phyloP scores from a whole-genome alignment of 2,329 filamentous ascomycete genomes.

The Botrytis aclada region DNA sequence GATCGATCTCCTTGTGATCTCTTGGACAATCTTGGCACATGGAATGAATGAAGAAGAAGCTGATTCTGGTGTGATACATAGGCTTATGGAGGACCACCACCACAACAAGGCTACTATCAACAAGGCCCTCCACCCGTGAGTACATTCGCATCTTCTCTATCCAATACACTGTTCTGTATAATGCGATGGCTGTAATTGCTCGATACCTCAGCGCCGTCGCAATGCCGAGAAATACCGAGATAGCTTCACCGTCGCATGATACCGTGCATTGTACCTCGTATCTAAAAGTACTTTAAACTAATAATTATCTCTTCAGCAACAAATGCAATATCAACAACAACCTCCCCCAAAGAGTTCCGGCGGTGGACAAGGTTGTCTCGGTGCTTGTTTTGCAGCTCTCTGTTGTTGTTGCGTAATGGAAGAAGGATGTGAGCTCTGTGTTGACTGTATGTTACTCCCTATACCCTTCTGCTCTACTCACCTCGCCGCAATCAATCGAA shows the following conservation, averaged over 20 bases:
- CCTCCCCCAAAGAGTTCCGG: slow-evolving; percentile 39
- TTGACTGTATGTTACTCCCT: slow-evolving; percentile 41
- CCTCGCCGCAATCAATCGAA: not conserved
- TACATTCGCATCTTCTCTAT: not conserved
- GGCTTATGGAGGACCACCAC: slow-evolving; percentile 24
- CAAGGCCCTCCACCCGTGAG: slow-evolving; percentile 22
- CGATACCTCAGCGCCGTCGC: not conserved
- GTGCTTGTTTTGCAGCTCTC: slow-evolving; percentile 46
- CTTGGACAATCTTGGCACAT: slow-evolving; percentile 15
- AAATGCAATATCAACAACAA: slow-evolving; percentile 47
- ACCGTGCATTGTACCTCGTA: not conserved
- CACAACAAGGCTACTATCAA: slow-evolving; percentile 26
- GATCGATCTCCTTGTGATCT: slow-evolving; percentile 4
- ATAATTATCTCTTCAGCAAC: slow-evolving; percentile 37
- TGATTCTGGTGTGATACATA: slow-evolving; percentile 16
- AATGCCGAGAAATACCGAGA: not conserved
- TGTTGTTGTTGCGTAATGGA: slow-evolving; percentile 53
- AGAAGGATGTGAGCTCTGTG: slow-evolving; percentile 50
- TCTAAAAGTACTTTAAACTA: slow-evolving; percentile 12
- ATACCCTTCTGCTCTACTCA: not conserved
- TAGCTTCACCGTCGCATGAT: not conserved
- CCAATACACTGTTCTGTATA: not conserved
- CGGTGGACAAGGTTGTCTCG: slow-evolving; percentile 44
- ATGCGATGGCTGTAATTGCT: not conserved
- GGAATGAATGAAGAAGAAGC: slow-evolving; percentile 3